A percentile compares a stretch with the other conserved stretches of the same genome.
Conservation (phyloP, 768 basidiomycete genomes). For the Termitomyces bulborhizus region DNA sequence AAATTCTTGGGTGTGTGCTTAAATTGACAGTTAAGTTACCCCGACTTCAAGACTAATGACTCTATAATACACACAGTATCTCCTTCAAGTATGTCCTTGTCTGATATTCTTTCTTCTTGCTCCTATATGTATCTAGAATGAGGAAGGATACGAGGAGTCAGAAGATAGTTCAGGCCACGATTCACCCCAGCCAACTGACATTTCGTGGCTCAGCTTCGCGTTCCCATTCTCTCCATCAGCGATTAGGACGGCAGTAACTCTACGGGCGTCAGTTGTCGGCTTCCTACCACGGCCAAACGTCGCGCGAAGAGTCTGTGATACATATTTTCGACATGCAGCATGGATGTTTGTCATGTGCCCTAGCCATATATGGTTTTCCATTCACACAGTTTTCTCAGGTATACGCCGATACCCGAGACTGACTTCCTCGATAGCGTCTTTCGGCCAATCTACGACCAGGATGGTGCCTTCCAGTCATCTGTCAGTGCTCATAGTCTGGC, state of each 20-base stretch:
- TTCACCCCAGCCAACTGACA: slow-evolving; percentile 39
- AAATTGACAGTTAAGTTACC: neutral
- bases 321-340: slow-evolving; percentile 62
- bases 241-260: slow-evolving; percentile 33
- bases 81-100: slow-evolving; percentile 46
- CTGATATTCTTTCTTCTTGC: neutral
- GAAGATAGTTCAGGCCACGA: slow-evolving; percentile 30
- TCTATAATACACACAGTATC: slow-evolving; percentile 36
- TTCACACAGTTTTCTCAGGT: slow-evolving; percentile 33
- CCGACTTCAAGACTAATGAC: slow-evolving; percentile 4
- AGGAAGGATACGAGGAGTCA: slow-evolving; percentile 52
- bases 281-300: slow-evolving; percentile 35
- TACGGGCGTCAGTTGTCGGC: slow-evolving; percentile 38
- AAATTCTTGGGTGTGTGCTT: slow-evolving; percentile 53
- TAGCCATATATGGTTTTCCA: slow-evolving; percentile 1
- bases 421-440: slow-evolving; percentile 52
- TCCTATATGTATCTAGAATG: slow-evolving; percentile 34
- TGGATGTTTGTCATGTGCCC: slow-evolving; percentile 52
- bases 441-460: slow-evolving; percentile 44
- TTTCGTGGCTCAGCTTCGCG: slow-evolving; percentile 53
- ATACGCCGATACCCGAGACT: slow-evolving; percentile 54
- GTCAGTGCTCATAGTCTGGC: slow-evolving; percentile 49
- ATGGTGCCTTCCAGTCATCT: slow-evolving; percentile 29
- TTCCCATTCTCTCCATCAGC: slow-evolving; percentile 51
- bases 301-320: slow-evolving; percentile 37